A percentile compares a stretch with the other conserved stretches of the same genome.
These are phyloP conservation scores for Grigorovia transvaalensis DNA, from an alignment of 805 yeast species.

Conservation along the genomic window DNA sequence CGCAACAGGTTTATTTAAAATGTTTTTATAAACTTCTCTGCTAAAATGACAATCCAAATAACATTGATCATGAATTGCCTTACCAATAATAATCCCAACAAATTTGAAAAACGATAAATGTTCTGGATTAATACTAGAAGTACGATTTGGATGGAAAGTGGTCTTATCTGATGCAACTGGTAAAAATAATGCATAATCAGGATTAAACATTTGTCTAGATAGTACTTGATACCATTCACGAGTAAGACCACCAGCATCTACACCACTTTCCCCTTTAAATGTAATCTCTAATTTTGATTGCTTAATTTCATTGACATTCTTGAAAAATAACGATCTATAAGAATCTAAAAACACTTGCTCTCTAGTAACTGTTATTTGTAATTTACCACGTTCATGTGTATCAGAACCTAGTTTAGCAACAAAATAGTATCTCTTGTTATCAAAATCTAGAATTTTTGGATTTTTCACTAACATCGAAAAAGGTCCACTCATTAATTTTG, in stretches of 20 bases:
- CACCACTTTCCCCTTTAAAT: constrained; percentile 92
- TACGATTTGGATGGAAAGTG: constrained; percentile 89
- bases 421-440: constrained; percentile 81
- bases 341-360: constrained; percentile 90
- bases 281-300: constrained; percentile 63
- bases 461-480: constrained; percentile 80
- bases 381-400: constrained; percentile 34
- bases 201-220: constrained; percentile 90
- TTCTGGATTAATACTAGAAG: constrained; percentile 88
- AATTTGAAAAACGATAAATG: constrained; percentile 88
- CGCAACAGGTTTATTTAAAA: constrained; percentile 69
- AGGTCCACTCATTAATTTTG: constrained; percentile 92
- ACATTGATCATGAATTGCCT: constrained; percentile 81
- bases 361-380: constrained; percentile 64
- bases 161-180: constrained; percentile 90
- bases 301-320: constrained; percentile 61
- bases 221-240: constrained; percentile 96
- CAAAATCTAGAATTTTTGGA: constrained; percentile 86
- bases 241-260: constrained; percentile 97
- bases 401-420: constrained; percentile 57
- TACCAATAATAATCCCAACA: constrained; percentile 88
- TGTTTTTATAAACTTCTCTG: constrained; percentile 84
- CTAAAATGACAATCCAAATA: constrained; percentile 90
- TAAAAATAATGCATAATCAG: constrained; percentile 83
- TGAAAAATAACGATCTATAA: constrained; percentile 70